Base-by-base conservation (phyloP, 1,284 basidiomycete genomes). In the Mycosarcoma maydis region DNA sequence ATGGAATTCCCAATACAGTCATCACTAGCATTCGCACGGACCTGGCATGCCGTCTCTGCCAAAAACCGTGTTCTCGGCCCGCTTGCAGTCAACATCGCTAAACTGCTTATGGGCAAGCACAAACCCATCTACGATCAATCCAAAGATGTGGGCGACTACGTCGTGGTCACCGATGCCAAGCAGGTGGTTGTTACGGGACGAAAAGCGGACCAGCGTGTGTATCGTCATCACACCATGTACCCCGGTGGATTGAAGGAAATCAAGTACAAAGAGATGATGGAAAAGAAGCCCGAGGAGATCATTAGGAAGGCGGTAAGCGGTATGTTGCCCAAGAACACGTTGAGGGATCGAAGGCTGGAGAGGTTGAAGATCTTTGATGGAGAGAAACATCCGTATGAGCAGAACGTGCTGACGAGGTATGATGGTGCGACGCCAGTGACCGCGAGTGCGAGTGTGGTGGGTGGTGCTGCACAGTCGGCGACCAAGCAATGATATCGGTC, bases 81-180 rank as follows among this genome's bases (percentile, higher is more conserved):
- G 84, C 87, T 98, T 6, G 94, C 95, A 6, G 90, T 92, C 76
- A 88, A 92, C 40, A 96, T 98, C 79, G 96, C 96, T 0, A 87
- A 91, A 55, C 92, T 93, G 23, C 86, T 98, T 52, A 98, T 98
- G 94, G 96, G 96, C 81, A 98, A 98, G 85, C 92, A 98, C 84
- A 99, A 98, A 83, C 95, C 96, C 17, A 92, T 96, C 46, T 98
- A 92, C 76, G 92, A 98, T 83, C 92, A 92, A 20, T 87, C 77
- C 22, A 58, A 68, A 26, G 80, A 81, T 40, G 50, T 65, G 1
- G 80, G 96, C 27, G 96, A 98, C 87, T 98, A 98, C 83, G 94
- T 98, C 27, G 88, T 98, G 20, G 93, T 99, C 9, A 96, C 93
- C 19, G 91, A 98, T 81, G 91, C 93, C 3, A 85, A 88, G 54